Conservation (phyloP, 1,284 basidiomycete species). For the Entoloma clypeatum region DNA sequence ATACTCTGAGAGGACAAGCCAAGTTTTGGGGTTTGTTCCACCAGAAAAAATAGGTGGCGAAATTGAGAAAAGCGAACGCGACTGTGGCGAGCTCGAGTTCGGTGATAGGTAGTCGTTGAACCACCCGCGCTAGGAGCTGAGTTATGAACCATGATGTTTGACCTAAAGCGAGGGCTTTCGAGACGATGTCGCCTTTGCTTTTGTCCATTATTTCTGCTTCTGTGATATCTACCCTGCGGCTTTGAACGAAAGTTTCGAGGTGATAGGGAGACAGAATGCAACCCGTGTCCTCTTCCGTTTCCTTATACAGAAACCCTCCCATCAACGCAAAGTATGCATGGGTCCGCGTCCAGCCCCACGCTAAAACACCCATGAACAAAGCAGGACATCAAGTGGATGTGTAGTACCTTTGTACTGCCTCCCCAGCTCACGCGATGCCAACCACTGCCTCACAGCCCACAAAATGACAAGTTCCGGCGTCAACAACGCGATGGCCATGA, state of each 20-base stretch:
- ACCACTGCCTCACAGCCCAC: conserved; percentile 28
- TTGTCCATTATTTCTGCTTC: conserved; percentile 31
- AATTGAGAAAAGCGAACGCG: conserved; percentile 27
- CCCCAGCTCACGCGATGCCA: conserved; percentile 20
- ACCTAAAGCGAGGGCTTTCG: conserved; percentile 29
- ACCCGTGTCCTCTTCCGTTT: conserved; percentile 12
- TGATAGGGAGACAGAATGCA: conserved; percentile 10
- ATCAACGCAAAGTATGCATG: conserved; percentile 29
- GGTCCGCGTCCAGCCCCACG: conserved; percentile 23
- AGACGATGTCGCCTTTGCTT: conserved; percentile 33
- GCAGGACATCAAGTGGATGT: neutral
- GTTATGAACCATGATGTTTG: conserved; percentile 32
- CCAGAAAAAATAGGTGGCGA: conserved; percentile 30
- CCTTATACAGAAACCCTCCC: conserved; percentile 28
- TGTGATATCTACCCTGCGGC: conserved; percentile 23
- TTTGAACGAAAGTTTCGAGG: conserved; percentile 13
- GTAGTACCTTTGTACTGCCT: no score
- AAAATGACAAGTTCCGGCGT: conserved; percentile 29
- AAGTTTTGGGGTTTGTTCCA: conserved; percentile 32
- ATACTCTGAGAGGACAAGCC: conserved; percentile 1
- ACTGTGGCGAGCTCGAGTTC: conserved; percentile 33
- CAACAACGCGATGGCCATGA: conserved; percentile 26
- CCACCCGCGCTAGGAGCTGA: conserved; percentile 26
- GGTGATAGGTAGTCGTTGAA: conserved; percentile 22
- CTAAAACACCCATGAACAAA: conserved; percentile 4